These are phyloP conservation scores for Pythium chondricola DNA, from an alignment of 352 stramenopile species.

Conservation along the genomic window DNA sequence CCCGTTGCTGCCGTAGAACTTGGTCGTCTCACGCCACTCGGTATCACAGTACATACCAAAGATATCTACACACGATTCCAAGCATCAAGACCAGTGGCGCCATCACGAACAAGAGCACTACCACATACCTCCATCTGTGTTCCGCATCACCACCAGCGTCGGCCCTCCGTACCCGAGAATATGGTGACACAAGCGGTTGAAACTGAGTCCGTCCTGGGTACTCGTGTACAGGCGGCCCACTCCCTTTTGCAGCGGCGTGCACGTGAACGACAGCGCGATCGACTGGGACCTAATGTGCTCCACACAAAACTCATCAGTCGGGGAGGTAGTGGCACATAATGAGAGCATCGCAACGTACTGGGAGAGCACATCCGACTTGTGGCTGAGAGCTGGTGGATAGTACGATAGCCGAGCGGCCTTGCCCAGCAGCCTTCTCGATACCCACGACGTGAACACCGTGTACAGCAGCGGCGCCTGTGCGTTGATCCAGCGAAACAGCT, in stretches of 20 bases:
- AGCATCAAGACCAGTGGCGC: neutral
- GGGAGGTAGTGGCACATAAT: neutral
- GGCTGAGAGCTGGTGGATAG: constrained; percentile 36
- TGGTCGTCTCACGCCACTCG: constrained; percentile 78
- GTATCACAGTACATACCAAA: constrained; percentile 86
- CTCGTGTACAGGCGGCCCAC: constrained; percentile 77
- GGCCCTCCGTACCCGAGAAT: constrained; percentile 71
- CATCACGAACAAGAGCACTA: neutral
- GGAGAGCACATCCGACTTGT: constrained; percentile 66
- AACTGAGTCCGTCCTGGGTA: constrained; percentile 71
- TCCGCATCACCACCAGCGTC: constrained; percentile 64
- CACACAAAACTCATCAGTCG: too few relatives aligned
- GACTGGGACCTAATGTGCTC: constrained; percentile 75
- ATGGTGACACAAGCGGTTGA: constrained; percentile 79
- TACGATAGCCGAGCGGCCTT: constrained; percentile 46
- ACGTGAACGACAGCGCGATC: constrained; percentile 46
- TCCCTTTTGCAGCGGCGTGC: constrained; percentile 45
- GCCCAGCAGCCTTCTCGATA: constrained; percentile 46
- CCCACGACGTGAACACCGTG: constrained; percentile 72
- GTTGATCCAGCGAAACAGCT: constrained; percentile 57
- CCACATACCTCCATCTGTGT: constrained; percentile 37
- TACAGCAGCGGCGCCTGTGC: constrained; percentile 67
- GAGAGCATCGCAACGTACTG: constrained; percentile 25
- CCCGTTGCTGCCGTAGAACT: constrained; percentile 71
- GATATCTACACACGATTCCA: constrained; percentile 29